Evolutionary conservation across 2,329 filamentous ascomycete species (phyloP).

Genomic region (Fusarium nurragi): DNA sequence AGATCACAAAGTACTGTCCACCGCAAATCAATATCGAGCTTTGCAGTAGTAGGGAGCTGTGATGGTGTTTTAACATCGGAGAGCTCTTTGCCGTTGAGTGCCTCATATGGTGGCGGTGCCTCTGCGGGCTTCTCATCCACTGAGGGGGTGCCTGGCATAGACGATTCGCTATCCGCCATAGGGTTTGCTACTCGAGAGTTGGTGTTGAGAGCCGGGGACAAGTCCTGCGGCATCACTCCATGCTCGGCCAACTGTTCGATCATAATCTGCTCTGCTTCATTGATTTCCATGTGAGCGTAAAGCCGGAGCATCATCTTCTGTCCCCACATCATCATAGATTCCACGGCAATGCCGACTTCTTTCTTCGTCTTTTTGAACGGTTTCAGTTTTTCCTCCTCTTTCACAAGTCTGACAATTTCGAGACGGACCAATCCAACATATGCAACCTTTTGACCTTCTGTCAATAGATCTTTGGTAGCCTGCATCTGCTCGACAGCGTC

Average conservation of each 20-base stretch:
- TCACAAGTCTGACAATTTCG: conserved; percentile 80
- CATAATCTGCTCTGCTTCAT: conserved; percentile 92
- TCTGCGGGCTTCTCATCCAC: conserved; percentile 59
- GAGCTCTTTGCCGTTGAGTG: conserved; percentile 73
- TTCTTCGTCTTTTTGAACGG: conserved; percentile 76
- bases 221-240: conserved; percentile 83
- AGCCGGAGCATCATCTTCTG: conserved; percentile 98
- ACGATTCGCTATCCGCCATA: conserved; percentile 65
- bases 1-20: conserved; percentile 98
- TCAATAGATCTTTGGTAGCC: conserved; percentile 93
- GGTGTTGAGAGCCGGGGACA: conserved; percentile 87
- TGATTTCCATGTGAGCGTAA: conserved; percentile 97
- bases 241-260: conserved; percentile 96
- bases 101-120: conserved; percentile 68
- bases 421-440: conserved; percentile 92
- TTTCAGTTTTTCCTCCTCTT: conserved; percentile 71
- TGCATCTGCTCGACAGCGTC: conserved; percentile 92
- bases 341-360: conserved; percentile 72
- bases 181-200: conserved; percentile 95
- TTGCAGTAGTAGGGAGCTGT: conserved; percentile 80
- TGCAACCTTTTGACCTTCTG: conserved; percentile 93
- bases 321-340: conserved; percentile 92
- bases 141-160: conserved; percentile 35
- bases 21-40: conserved; percentile 92
- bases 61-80: conserved; percentile 84